Conservation (phyloP, 1,284 basidiomycete genomes). For the Cryptococcus wingfieldii region DNA sequence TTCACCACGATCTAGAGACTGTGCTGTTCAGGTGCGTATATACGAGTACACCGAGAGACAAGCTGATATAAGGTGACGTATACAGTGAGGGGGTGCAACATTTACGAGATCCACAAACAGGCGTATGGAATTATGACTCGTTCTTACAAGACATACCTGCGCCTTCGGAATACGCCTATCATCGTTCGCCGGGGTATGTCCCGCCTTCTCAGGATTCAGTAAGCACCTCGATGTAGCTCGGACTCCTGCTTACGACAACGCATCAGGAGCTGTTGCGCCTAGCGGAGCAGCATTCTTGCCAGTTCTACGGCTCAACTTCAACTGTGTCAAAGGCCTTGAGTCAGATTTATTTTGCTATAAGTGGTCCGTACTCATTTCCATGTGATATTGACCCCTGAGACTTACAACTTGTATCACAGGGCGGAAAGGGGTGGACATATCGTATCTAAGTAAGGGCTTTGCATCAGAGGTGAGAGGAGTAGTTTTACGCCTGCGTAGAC, state of each 20-base stretch:
- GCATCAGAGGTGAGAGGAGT: constrained; percentile 55
- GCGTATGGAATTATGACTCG: constrained; percentile 79
- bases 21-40: constrained; percentile 73
- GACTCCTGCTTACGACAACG: not conserved
- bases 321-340: constrained; percentile 77
- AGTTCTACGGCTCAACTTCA: constrained; percentile 86
- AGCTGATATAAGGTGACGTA: constrained; percentile 3
- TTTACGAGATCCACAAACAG: constrained; percentile 78
- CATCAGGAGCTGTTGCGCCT: constrained; percentile 62
- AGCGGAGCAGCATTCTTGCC: constrained; percentile 54
- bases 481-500: not conserved
- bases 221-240: constrained; percentile 16
- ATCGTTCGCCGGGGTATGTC: constrained; percentile 70
- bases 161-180: constrained; percentile 86
- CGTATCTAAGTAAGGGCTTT: constrained; percentile 60
- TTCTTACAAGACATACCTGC: constrained; percentile 64
- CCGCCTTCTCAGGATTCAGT: constrained; percentile 76
- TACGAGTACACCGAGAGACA: not conserved
- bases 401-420: constrained; percentile 46
- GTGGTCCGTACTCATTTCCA: constrained; percentile 24
- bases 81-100: constrained; percentile 84
- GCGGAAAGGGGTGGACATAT: constrained; percentile 60
- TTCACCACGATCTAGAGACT: constrained; percentile 60
- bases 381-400: not conserved
- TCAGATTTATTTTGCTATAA: constrained; percentile 81